Conservation (phyloP, 2,329 filamentous ascomycete species). For the Exophiala sp. region DNA sequence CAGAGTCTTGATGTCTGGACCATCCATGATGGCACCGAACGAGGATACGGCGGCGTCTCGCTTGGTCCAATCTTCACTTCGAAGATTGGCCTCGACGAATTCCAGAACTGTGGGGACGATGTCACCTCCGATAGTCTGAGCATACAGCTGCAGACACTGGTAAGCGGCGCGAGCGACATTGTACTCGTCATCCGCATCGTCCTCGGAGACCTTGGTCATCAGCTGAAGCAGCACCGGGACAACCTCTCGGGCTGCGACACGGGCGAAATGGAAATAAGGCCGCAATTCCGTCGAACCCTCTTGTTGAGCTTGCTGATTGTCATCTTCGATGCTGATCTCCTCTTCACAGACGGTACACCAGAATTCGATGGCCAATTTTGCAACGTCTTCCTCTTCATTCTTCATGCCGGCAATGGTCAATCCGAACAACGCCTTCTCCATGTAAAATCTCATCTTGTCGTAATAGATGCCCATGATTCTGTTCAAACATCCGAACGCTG, state of each 20-base stretch:
- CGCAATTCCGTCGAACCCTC: constrained; percentile 79
- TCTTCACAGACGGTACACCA: constrained; percentile 99
- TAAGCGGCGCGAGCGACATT: constrained; percentile 92
- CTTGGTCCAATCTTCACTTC: constrained; percentile 87
- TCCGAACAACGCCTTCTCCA: constrained; percentile 98
- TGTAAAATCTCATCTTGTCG: constrained; percentile 99
- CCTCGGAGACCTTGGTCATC: constrained; percentile 95
- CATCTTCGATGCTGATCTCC: constrained; percentile 95
- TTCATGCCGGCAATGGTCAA: constrained; percentile 98
- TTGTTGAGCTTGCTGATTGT: constrained; percentile 68
- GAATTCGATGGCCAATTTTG: constrained; percentile 96
- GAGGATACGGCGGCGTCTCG: constrained; percentile 94
- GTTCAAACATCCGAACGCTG: constrained; percentile 94
- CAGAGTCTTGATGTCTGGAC: constrained; percentile 84
- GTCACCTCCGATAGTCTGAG: constrained; percentile 78
- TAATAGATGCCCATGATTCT: constrained; percentile 99
- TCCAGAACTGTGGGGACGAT: constrained; percentile 80
- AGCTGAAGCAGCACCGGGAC: constrained; percentile 84
- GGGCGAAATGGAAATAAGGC: constrained; percentile 91
- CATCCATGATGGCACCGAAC: constrained; percentile 98
- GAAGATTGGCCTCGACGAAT: constrained; percentile 88
- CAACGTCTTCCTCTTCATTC: constrained; percentile 92
- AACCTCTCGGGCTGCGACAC: constrained; percentile 87
- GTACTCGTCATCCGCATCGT: constrained; percentile 94
- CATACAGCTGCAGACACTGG: constrained; percentile 91